Evolutionary conservation across 257 asterid species (phyloP).

Genomic region (Fraxinus excelsior): DNA sequence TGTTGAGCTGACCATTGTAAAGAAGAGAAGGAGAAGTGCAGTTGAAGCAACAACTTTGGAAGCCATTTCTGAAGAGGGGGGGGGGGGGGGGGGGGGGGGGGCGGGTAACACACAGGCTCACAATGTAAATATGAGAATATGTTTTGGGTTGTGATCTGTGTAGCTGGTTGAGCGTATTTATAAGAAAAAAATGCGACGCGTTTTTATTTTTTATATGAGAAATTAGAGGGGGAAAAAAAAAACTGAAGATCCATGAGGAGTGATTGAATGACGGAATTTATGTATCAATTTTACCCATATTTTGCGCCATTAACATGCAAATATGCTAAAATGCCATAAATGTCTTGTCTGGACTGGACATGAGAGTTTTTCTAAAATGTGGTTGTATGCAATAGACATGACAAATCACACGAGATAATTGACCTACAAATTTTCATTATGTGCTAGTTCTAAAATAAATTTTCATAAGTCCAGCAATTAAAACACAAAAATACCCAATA

Average conservation of each 20-base stretch:
- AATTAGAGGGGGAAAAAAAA: too few relatives aligned
- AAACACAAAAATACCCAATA: too few relatives aligned
- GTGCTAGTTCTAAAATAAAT: too few relatives aligned
- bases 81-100: neutral
- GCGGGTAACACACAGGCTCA: neutral
- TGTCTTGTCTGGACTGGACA: neutral
- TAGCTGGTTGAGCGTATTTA: neutral
- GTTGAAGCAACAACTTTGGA: neutral
- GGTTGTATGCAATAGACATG: too few relatives aligned
- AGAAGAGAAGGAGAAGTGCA: conserved; percentile 30
- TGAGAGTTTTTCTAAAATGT: too few relatives aligned
- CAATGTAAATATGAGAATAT: neutral
- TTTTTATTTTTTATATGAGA: neutral
- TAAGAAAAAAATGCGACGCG: neutral
- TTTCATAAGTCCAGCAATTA: too few relatives aligned
- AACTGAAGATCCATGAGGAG: too few relatives aligned
- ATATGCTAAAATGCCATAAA: neutral
- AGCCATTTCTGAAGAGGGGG: neutral
- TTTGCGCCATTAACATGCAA: neutral
- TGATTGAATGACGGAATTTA: too few relatives aligned
- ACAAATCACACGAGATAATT: too few relatives aligned
- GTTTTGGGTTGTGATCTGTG: neutral
- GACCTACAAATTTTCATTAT: too few relatives aligned
- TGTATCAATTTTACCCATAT: too few relatives aligned
- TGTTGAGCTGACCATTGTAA: conserved; percentile 13